phyloP scores from a whole-genome alignment of 2,329 filamentous ascomycete genomes.

The Ophiognomonia clavigignenti-juglandacearum region DNA sequence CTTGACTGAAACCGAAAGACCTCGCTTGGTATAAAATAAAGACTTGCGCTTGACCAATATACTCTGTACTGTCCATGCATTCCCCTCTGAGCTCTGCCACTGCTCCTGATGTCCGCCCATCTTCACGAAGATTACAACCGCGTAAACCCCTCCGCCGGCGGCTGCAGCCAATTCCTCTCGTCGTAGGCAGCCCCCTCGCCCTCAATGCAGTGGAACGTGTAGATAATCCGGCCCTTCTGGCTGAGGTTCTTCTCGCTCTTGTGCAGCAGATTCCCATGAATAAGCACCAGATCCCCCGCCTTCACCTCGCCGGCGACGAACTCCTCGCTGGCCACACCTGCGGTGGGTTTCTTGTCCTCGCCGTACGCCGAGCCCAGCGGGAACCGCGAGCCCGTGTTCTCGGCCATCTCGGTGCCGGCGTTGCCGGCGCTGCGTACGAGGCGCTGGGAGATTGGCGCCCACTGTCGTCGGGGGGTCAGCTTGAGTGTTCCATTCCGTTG shows the following conservation, averaged over 20 bases:
- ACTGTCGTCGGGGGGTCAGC: conserved; percentile 23
- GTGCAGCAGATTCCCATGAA: conserved; percentile 92
- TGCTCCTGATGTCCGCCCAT: no score
- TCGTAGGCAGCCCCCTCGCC: conserved; percentile 72
- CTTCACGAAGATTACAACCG: conserved; percentile 44
- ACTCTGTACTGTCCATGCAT: no score
- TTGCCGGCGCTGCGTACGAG: conserved; percentile 63
- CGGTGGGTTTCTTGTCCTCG: conserved; percentile 37
- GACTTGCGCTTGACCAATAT: not conserved
- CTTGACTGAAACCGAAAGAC: no score
- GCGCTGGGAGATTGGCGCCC: conserved; percentile 64
- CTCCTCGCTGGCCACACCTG: conserved; percentile 41
- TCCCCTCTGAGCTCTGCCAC: no score
- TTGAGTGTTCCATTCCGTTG: not conserved
- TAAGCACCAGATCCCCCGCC: conserved; percentile 84
- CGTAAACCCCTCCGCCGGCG: conserved; percentile 74
- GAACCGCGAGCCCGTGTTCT: conserved; percentile 62
- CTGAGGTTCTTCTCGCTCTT: conserved; percentile 94
- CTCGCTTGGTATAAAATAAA: no score
- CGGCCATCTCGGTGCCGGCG: conserved; percentile 63
- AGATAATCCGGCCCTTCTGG: conserved; percentile 83
- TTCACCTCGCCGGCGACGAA: conserved; percentile 85
- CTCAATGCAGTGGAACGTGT: conserved; percentile 97
- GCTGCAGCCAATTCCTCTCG: conserved; percentile 87
- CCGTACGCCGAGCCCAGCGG: conserved; percentile 49